Base-by-base conservation (phyloP, 1,139 yeast genomes). In the Lodderomyces beijingensis region DNA sequence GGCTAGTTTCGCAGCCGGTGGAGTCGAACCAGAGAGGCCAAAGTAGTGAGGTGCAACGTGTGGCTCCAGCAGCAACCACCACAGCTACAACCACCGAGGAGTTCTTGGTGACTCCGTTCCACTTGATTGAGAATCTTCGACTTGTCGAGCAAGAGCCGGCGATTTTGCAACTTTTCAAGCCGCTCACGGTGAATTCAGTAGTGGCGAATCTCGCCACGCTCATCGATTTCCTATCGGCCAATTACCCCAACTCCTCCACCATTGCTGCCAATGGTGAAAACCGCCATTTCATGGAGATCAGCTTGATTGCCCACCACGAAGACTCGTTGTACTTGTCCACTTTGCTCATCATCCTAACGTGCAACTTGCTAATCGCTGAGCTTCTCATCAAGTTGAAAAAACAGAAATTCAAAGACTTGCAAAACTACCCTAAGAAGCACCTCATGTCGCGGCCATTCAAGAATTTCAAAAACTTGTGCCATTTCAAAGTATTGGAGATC, bases 321-420 rank as follows among this genome's bases (percentile, higher is more conserved):
- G 66, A 63, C 37, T 55, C 65, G n/a, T 42, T 53, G 20, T 58
- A 45, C 35, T 46, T 63, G 16, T 60, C 66, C 16, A 55, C 50
- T 17, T 37, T 59, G 16, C 46, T 59, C 20, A 47, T 58, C 5
- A 51, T 60, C 1, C 40, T 62, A 28, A 55, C 68, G 4, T 41
- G 59, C 27, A 49, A 53, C 35, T 46, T 62, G 35, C 41, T 62
- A 21, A 49, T 60, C 4, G 50, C 59, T 9, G 70, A 63, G 38
- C 51, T 58, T 34, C 46, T 59, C 32, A 53, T 58, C 35, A 61
- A 59, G 38, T 47, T 62, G 19, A 57, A 54, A 35, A 42, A 41
- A 21, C 41, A 53, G 34, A 54, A 57, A 35, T 51, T 47, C 32
- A 49, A 49, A 25, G 49, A 49, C 20, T 49, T 50, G 28, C 40